Percentiles rank a stretch among this genome's conserved stretches.
Evolutionary conservation across 495 filamentous ascomycete genomes (phyloP).

Genomic region (Neurospora africana): DNA sequence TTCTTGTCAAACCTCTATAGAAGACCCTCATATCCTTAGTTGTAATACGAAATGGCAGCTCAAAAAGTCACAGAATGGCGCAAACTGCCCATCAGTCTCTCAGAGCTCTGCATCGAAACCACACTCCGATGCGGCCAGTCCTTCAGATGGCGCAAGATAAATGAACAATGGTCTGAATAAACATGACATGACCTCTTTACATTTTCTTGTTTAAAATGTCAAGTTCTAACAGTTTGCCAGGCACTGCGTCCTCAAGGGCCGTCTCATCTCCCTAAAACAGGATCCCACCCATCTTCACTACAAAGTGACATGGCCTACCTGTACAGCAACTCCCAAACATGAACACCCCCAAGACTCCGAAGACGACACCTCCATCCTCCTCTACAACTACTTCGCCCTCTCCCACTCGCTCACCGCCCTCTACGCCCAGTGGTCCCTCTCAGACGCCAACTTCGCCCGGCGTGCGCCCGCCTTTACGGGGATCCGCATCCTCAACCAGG

Average conservation of each 20-base stretch:
- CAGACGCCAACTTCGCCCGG: slow-evolving; percentile 81
- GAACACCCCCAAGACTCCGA: slow-evolving; percentile 10
- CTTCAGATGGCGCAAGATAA: slow-evolving; percentile 82
- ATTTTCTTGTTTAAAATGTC: background rate
- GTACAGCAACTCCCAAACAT: slow-evolving; percentile 11
- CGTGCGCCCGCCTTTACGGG: slow-evolving; percentile 82
- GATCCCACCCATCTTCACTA: slow-evolving; percentile 75
- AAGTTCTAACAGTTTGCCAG: slow-evolving; percentile 25
- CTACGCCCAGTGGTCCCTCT: slow-evolving; percentile 77
- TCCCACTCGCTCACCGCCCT: slow-evolving; percentile 57
- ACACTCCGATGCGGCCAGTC: slow-evolving; percentile 87
- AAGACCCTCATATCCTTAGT: background rate
- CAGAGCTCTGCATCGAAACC: slow-evolving; percentile 83
- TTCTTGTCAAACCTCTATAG: background rate
- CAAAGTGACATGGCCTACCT: slow-evolving; percentile 48
- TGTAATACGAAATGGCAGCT: slow-evolving; percentile 14
- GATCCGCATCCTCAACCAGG: slow-evolving; percentile 89
- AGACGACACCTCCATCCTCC: slow-evolving; percentile 55
- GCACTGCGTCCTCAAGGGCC: slow-evolving; percentile 75
- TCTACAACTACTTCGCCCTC: slow-evolving; percentile 78
- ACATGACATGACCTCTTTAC: background rate
- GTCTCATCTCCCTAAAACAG: slow-evolving; percentile 75
- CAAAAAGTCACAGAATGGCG: slow-evolving; percentile 54
- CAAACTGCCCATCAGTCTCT: slow-evolving; percentile 66
- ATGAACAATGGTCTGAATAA: slow-evolving; percentile 62